These are phyloP conservation scores for Tuber microsphaerosporum DNA, from an alignment of 495 filamentous ascomycete species.

Conservation along the genomic window DNA sequence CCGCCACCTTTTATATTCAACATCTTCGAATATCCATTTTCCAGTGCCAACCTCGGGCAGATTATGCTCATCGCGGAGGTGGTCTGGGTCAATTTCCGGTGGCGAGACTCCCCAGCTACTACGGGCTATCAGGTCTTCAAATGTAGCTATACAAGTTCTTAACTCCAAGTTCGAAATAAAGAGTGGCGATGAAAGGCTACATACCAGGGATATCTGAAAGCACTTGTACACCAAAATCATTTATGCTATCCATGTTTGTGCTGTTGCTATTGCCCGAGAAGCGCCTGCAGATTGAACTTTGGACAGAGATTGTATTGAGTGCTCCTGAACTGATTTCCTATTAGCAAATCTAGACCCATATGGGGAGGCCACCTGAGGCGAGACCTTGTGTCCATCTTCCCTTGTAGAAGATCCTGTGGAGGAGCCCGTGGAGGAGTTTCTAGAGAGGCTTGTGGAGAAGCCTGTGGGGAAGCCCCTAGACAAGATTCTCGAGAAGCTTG, in stretches of 20 bases:
- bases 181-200: not conserved
- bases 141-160: not conserved
- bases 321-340: not conserved
- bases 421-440: too few species aligned
- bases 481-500: too few species aligned
- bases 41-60: not conserved
- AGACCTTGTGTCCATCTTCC: not conserved
- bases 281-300: not conserved
- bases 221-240: not conserved
- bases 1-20: not conserved
- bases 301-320: too few species aligned
- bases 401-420: too few species aligned
- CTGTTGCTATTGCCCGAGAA: too few species aligned
- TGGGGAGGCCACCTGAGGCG: not conserved
- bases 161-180: not conserved
- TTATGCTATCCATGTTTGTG: not conserved
- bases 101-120: not conserved
- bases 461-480: too few species aligned
- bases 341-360: not conserved
- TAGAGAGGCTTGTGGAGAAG: too few species aligned
- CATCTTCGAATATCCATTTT: not conserved
- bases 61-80: not conserved
- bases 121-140: not conserved
- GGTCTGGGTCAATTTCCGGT: not conserved
- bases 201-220: not conserved